Conservation (phyloP, 1,284 basidiomycete species). For the Trametes versicolor region DNA sequence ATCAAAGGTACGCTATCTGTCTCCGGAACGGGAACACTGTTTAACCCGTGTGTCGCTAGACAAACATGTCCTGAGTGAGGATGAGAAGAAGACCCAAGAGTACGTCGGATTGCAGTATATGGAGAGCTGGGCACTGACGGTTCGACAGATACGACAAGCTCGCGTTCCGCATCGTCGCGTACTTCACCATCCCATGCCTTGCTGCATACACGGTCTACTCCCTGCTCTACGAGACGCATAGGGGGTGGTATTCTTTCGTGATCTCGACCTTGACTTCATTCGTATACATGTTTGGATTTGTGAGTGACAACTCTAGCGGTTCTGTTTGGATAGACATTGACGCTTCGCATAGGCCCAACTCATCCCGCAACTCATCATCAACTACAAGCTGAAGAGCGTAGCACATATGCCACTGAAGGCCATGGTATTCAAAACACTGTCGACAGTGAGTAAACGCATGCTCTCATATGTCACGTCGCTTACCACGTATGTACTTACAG, state of each 20-base stretch:
- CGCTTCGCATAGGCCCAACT: slow-evolving; percentile 75
- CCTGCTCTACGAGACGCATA: slow-evolving; percentile 88
- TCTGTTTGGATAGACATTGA: slow-evolving; percentile 12
- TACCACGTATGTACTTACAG: slow-evolving; percentile 19
- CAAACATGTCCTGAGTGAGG: slow-evolving; percentile 93
- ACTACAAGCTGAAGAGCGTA: slow-evolving; percentile 96
- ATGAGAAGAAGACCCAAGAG: slow-evolving; percentile 99
- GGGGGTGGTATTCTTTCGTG: slow-evolving; percentile 95
- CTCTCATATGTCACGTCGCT: background rate
- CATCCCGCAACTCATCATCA: slow-evolving; percentile 92
- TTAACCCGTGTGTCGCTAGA: slow-evolving; percentile 55
- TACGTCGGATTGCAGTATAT: slow-evolving; percentile 51
- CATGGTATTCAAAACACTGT: slow-evolving; percentile 94
- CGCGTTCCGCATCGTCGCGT: slow-evolving; percentile 92
- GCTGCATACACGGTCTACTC: slow-evolving; percentile 92
- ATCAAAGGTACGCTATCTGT: slow-evolving; percentile 71
- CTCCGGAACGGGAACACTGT: background rate
- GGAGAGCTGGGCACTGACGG: slow-evolving; percentile 26
- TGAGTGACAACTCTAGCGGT: slow-evolving; percentile 52
- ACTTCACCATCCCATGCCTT: slow-evolving; percentile 86
- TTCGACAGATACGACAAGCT: slow-evolving; percentile 78
- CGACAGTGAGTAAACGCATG: slow-evolving; percentile 56
- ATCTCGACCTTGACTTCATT: slow-evolving; percentile 90
- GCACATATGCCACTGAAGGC: slow-evolving; percentile 97
- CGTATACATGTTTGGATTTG: slow-evolving; percentile 97